Base-by-base conservation (phyloP, 2,329 filamentous ascomycete species). In the Alternaria ethzedia region DNA sequence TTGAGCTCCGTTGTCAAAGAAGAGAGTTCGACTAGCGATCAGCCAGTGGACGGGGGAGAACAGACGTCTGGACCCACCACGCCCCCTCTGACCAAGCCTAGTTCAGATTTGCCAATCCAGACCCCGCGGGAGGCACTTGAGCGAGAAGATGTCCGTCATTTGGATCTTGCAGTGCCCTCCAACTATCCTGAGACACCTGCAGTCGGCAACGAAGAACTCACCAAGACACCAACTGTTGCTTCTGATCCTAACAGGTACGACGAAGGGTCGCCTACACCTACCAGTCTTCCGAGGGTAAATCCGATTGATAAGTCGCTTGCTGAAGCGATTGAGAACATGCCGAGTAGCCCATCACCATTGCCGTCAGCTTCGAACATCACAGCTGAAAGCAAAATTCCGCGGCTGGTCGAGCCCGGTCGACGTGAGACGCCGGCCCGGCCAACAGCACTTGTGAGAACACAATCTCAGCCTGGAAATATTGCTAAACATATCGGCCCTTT, bases 1-100 rank as follows among this genome's bases (percentile, higher is more conserved):
- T 78, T 92, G 26, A 85, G 86, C 7, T 89, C 88, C 9, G 89
- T 90, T 4, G 86, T 91, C 13, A 87, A 91, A 71, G 88, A 90
- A 72, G 86, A 91, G 69, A 82, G 84, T 41, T 67, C 75, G 8
- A 51, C 71, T 9, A 73, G 75, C 12, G 74, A 64, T 30, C 59
- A 64, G 12, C 54, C 59, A 20, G 30, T 28, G 7, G 68, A 73
- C 8, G 49, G 25, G 7, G 64, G 59, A 9, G 25, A 50, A 7
- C 25, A 51, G 41, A 32, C 56, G 32, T 57, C 66, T 41, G 61
- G 68, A 20, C 45, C 32, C 36, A 63, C 52, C 17, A 64, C 67
- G 41, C 25, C 67, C 15, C 66, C 63, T 5, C 63, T 68, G 2
- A 43, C 61, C 9, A 67, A 65, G 11, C 15, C 59, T 15, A 63